Evolutionary conservation across 2,329 filamentous ascomycete species (phyloP).

Genomic region (Claviceps sp.): DNA sequence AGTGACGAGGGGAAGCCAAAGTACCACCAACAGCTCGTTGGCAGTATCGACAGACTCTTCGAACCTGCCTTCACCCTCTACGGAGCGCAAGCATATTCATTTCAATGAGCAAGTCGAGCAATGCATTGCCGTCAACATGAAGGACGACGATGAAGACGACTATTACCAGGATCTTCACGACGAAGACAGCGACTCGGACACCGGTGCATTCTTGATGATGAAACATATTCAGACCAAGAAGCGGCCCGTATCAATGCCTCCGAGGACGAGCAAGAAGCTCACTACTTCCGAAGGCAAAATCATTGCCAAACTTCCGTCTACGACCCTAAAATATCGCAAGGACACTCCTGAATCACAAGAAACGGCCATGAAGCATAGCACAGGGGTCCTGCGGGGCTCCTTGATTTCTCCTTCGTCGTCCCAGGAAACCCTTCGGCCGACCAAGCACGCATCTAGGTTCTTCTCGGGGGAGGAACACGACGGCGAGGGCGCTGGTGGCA

Average conservation of each 20-base stretch:
- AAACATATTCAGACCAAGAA: slow-evolving; percentile 47
- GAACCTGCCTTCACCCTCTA: slow-evolving; percentile 47
- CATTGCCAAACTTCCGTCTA: slow-evolving; percentile 77
- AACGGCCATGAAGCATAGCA: slow-evolving; percentile 49
- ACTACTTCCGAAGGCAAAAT: slow-evolving; percentile 59
- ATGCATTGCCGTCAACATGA: slow-evolving; percentile 84
- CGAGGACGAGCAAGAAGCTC: slow-evolving; percentile 22
- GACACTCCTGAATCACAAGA: slow-evolving; percentile 57
- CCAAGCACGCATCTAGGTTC: slow-evolving; percentile 51
- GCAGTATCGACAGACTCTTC: slow-evolving; percentile 58
- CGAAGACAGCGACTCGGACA: slow-evolving; percentile 58
- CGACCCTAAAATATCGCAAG: slow-evolving; percentile 71
- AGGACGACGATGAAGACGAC: slow-evolving; percentile 64
- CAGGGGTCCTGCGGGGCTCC: slow-evolving; percentile 31
- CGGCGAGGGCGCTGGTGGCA: slow-evolving; percentile 36
- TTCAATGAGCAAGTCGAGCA: slow-evolving; percentile 95
- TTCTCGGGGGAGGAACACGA: slow-evolving; percentile 47
- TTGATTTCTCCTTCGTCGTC: slow-evolving; percentile 61
- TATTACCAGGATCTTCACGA: slow-evolving; percentile 39
- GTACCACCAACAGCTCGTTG: slow-evolving; percentile 38
- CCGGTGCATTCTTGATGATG: slow-evolving; percentile 69
- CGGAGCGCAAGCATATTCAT: slow-evolving; percentile 74
- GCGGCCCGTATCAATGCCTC: slow-evolving; percentile 35
- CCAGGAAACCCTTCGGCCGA: slow-evolving; percentile 66
- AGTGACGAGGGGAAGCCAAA: slow-evolving; percentile 45